Base-by-base conservation (phyloP, 495 filamentous ascomycete species). In the Lophiostoma macrostomum region DNA sequence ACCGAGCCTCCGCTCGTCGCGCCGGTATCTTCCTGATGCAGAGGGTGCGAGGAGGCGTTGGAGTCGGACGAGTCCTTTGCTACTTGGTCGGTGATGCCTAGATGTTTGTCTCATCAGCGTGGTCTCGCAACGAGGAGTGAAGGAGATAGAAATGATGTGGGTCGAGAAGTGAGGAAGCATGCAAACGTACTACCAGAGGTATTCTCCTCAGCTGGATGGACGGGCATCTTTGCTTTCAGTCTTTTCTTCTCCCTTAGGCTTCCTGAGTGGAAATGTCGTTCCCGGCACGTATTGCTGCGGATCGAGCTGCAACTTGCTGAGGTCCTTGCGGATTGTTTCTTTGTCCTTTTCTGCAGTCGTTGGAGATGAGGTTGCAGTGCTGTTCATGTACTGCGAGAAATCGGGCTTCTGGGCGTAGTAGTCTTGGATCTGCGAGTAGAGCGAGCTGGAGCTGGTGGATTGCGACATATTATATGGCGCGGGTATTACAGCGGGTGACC, bases 171-270 rank as follows among this genome's bases (percentile, higher is more conserved):
- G 28, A n/a, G 25, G 25, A 18, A 10, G 10, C 13, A 36, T 27
- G 23, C 20, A 30, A 22, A 64, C 59, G 16, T 53, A 65, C 66
- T 64, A 27, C 58, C 39, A 16, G 6, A 34, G 14, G 67, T 61
- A 27, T 68, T 64, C 60, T 76, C 73, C 64, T 75, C 72, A 36
- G 61, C 58, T 8, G 68, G 66, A 24, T 62, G 67, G 45, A 67
- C 66, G 31, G 72, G 72, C 73, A 74, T 75, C 14, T 46, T 70
- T 35, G 40, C 24, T 24, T 16, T 23, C 14, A 16, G 3, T 14
- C 24, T 45, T 40, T 7, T 16, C 34, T 32, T 25, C 27, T 31
- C 5, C 5, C 27, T 34, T 30, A 1, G 27, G 6, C 5, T 18
- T 23, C 29, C 28, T 34, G 29, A n/a, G n/a, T n/a, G n/a, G n/a